phyloP scores from a whole-genome alignment of 1,284 basidiomycete genomes.

The Puccinia coronata region DNA sequence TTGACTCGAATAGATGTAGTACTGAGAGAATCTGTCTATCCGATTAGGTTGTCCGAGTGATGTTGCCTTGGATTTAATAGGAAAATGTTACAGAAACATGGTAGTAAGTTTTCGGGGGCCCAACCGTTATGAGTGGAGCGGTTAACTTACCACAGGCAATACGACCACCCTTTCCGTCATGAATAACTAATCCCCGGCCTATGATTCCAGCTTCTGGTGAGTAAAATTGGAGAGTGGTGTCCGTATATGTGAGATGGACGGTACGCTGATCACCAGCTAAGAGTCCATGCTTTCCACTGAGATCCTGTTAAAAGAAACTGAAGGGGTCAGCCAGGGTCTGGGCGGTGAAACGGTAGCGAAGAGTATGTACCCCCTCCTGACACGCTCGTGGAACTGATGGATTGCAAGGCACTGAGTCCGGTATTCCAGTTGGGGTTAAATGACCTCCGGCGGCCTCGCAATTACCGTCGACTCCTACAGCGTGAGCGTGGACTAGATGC shows the following conservation, averaged over 20 bases:
- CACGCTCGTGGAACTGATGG: slow-evolving; percentile 1
- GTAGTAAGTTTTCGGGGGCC: not conserved
- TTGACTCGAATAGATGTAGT: not conserved
- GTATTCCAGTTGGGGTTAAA: slow-evolving; percentile 14
- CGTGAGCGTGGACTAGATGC: slow-evolving; percentile 18
- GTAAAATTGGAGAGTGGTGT: slow-evolving; percentile 2
- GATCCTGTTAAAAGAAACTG: slow-evolving; percentile 9
- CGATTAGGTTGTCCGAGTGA: not conserved
- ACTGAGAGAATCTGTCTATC: not conserved
- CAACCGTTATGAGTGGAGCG: not conserved
- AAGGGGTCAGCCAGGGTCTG: not conserved
- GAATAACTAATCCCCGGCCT: slow-evolving; percentile 26
- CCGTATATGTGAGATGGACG: slow-evolving; percentile 1
- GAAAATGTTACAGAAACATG: not conserved
- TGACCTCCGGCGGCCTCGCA: slow-evolving; percentile 30
- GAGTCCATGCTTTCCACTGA: slow-evolving; percentile 33
- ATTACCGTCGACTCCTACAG: slow-evolving; percentile 24
- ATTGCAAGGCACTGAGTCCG: slow-evolving; percentile 11
- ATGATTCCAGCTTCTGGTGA: slow-evolving; percentile 24
- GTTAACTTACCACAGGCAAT: slow-evolving; percentile 37
- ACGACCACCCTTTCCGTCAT: slow-evolving; percentile 23
- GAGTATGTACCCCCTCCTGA: slow-evolving; percentile 30
- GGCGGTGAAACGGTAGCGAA: not conserved
- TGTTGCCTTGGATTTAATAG: too few species aligned
- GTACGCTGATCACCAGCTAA: not conserved